phyloP scores from a whole-genome alignment of 306 rosid species.

The Trifolium fragiferum region DNA sequence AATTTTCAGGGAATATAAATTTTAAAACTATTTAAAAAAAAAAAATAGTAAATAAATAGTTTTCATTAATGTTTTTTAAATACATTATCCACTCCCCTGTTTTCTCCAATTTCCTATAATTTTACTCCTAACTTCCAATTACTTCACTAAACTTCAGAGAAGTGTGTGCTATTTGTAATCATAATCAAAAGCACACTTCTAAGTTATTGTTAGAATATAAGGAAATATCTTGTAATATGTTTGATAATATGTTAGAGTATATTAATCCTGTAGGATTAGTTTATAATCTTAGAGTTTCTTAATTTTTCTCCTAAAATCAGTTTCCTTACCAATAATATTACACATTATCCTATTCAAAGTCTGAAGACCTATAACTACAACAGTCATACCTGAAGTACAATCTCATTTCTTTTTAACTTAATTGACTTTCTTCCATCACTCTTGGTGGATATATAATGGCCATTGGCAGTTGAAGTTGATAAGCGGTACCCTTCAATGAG shows the following conservation, averaged over 20 bases:
- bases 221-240: background rate
- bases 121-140: constrained; percentile 17
- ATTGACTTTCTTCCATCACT: constrained; percentile 83
- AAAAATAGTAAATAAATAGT: background rate
- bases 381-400: constrained; percentile 80
- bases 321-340: constrained; percentile 3
- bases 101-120: constrained; percentile 18
- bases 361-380: background rate
- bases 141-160: background rate
- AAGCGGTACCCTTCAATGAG: constrained; percentile 84
- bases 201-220: background rate
- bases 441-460: constrained; percentile 70
- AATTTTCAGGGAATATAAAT: background rate
- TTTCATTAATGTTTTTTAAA: background rate
- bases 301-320: constrained; percentile 6
- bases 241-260: constrained; percentile 12
- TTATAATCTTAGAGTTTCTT: background rate
- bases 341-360: constrained; percentile 4
- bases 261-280: background rate
- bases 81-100: background rate
- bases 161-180: background rate
- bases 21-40: background rate
- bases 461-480: constrained; percentile 69
- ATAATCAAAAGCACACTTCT: constrained; percentile 12
- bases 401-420: constrained; percentile 83